Evolutionary conservation across 768 basidiomycete species (phyloP), one percentile per base, ranked within the genome.

Genomic region (Lactarius indigo): DNA sequence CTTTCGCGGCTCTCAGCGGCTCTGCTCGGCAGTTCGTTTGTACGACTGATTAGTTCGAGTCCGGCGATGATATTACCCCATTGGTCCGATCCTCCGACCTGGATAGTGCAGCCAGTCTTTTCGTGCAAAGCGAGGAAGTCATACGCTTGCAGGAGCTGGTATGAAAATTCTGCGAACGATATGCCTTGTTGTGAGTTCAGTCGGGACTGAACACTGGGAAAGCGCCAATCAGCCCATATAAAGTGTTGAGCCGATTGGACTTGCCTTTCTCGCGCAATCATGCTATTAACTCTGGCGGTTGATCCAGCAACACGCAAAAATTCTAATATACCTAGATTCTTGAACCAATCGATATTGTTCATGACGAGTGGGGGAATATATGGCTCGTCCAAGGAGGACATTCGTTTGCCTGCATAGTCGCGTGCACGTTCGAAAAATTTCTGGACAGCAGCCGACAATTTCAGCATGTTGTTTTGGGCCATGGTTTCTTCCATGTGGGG

Each of bases 41-140:
- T 78, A 59, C 87, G 87, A 63, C 86, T 84, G 72, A 98, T 96
- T 64, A 99, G 84, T 64, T 98, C 94, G 39, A 98, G 81, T 26
- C 97, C 97, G 31, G 93, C 91, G 35, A 96, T 78, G 69, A 99
- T 98, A 74, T 99, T 99, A 18, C 97, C 97, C 92, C 95, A 97
- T 76, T 99, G 97, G 76, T 99, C 97, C 0, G 94, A 96, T 12
- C 97, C 97, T 58, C 97, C 97, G 50, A 98, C 79, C 76, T 99
- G 97, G 52, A 97, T 84, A 17, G 85, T 84, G 76, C 96, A 98
- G 5, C 80, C 81, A 61, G 84, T 80, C 26, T 82, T 75, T 69
- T 81, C 80, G 74, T 90, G 79, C 10, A 99, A 82, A 71, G 87
- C 80, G 70, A 89, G 84, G 78, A 97, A 99, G 77, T 99, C 97